phyloP scores from a whole-genome alignment of 1,284 basidiomycete genomes.

The Pisolithus thermaeus region DNA sequence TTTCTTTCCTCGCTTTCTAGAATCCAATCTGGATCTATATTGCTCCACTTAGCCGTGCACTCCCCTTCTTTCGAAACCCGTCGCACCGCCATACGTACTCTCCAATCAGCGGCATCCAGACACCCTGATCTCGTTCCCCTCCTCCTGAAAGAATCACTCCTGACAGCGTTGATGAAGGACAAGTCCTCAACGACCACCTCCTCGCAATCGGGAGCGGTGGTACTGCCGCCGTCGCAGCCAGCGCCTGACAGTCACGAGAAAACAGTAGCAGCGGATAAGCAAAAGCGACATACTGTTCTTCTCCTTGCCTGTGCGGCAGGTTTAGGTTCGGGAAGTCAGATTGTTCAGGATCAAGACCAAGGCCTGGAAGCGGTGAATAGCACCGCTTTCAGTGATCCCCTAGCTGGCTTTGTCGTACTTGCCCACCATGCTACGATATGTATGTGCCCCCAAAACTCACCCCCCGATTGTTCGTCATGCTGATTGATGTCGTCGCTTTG shows the following conservation, averaged over 20 bases:
- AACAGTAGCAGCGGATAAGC: conserved; percentile 36
- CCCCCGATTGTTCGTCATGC: not conserved
- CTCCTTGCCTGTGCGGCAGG: conserved; percentile 39
- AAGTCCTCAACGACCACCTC: conserved; percentile 12
- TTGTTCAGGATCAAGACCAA: conserved; percentile 21
- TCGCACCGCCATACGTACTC: conserved; percentile 36
- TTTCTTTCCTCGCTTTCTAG: conserved; percentile 29
- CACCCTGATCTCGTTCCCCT: conserved; percentile 44
- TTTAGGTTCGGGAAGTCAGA: conserved; percentile 30
- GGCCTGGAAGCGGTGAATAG: too few species aligned
- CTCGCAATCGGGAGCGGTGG: too few species aligned
- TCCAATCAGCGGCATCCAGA: conserved; percentile 34
- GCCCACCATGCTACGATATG: conserved; percentile 73
- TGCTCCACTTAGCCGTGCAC: conserved; percentile 66
- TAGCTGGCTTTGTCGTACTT: conserved; percentile 59
- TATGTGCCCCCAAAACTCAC: conserved; percentile 26
- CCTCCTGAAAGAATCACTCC: conserved; percentile 55
- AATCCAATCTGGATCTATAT: conserved; percentile 54
- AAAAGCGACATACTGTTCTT: conserved; percentile 44
- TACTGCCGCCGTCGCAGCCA: not conserved
- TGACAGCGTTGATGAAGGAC: conserved; percentile 34
- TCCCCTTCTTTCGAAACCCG: conserved; percentile 50
- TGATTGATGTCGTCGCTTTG: too few species aligned
- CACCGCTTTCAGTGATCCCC: conserved; percentile 24
- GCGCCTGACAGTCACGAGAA: conserved; percentile 29